These are phyloP conservation scores for Leptographium procerum DNA, from an alignment of 2,329 filamentous ascomycete genomes.

Conservation along the genomic window DNA sequence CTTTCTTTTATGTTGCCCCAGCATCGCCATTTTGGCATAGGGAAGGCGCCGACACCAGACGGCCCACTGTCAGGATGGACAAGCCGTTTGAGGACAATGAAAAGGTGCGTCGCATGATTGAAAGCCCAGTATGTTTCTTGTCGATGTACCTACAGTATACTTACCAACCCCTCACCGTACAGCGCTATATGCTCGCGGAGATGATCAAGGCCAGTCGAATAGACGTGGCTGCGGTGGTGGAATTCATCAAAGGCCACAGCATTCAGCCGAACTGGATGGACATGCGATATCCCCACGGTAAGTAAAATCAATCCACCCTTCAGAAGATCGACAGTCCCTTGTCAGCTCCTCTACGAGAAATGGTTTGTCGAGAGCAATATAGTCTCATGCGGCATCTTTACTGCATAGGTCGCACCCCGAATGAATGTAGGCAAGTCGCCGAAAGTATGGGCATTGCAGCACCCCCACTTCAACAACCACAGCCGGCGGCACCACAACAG, in stretches of 20 bases:
- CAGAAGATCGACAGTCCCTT: too few relatives aligned
- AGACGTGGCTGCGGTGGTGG: constrained; percentile 32
- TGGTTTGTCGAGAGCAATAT: not conserved
- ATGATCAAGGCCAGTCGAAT: constrained; percentile 45
- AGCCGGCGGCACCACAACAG: constrained; percentile 6
- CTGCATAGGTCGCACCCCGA: constrained; percentile 21
- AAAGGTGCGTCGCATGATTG: constrained; percentile 29
- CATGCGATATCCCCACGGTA: constrained; percentile 25
- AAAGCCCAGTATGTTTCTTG: not conserved
- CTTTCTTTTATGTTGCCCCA: constrained; percentile 16
- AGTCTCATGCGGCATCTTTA: constrained; percentile 6
- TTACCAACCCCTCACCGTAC: not conserved
- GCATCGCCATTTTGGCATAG: constrained; percentile 14
- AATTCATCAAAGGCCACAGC: constrained; percentile 29
- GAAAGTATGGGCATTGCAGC: constrained; percentile 16
- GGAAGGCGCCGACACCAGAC: constrained; percentile 6
- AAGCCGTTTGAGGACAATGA: constrained; percentile 37
- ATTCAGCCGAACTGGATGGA: constrained; percentile 22
- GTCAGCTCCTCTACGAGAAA: not conserved
- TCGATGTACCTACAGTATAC: not conserved
- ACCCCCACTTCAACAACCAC: constrained; percentile 8
- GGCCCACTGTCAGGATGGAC: constrained; percentile 24
- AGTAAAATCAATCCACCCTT: not conserved
- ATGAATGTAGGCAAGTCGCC: constrained; percentile 22
- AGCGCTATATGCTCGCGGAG: constrained; percentile 47